phyloP scores from a whole-genome alignment of 2,329 filamentous ascomycete genomes.

The Trichoderma polysporum region DNA sequence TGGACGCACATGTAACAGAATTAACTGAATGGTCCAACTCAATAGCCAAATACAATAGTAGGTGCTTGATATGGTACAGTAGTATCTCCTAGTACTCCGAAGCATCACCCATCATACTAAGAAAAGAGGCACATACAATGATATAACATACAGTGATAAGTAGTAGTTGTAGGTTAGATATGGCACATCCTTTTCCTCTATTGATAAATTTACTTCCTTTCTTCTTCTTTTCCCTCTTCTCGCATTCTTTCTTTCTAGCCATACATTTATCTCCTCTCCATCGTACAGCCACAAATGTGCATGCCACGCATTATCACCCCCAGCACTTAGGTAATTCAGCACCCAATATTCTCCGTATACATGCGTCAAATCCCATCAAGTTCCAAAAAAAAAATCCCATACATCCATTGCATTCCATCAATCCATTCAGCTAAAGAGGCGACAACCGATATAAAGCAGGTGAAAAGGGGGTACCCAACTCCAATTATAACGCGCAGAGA shows the following conservation, averaged over 20 bases:
- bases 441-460: not conserved
- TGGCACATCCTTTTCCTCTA: not conserved
- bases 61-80: no score
- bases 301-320: not conserved
- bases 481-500: constrained; percentile 1
- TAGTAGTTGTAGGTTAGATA: not conserved
- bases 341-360: not conserved
- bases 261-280: not conserved
- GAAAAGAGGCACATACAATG: no score
- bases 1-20: not conserved
- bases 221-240: not conserved
- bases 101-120: no score
- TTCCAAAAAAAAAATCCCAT: not conserved
- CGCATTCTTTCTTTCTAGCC: not conserved
- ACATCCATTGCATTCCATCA: not conserved
- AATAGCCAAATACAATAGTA: not conserved
- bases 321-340: not conserved
- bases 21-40: not conserved
- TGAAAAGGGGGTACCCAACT: constrained; percentile 14
- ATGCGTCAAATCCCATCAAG: constrained; percentile 5
- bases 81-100: no score
- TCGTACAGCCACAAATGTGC: not conserved
- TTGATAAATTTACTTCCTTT: not conserved
- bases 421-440: not conserved
- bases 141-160: not conserved